These are phyloP conservation scores for Neopestalotiopsis rosae DNA, from an alignment of 2,329 filamentous ascomycete genomes.

Conservation along the genomic window DNA sequence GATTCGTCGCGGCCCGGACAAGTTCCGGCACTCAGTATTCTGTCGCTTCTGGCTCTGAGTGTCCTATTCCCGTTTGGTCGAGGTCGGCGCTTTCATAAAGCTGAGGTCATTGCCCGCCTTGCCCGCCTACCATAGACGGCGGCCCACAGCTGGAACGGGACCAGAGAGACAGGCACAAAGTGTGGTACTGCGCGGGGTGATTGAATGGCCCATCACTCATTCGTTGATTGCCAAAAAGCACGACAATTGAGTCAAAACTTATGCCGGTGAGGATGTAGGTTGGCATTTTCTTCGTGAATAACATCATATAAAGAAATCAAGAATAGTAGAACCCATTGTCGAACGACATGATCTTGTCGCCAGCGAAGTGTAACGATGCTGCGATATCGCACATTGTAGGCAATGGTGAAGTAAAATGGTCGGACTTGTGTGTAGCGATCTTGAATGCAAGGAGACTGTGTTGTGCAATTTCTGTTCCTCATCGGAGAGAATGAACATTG, in stretches of 20 bases:
- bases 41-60: no score
- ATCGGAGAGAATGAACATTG: neutral
- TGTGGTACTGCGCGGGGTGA: neutral
- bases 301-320: no score
- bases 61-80: neutral
- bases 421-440: neutral
- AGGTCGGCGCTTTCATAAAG: neutral
- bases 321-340: neutral
- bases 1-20: neutral
- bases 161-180: neutral
- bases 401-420: neutral
- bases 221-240: neutral
- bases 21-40: neutral
- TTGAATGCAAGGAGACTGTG: neutral
- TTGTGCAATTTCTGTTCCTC: neutral
- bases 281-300: neutral
- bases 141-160: neutral
- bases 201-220: neutral
- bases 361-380: neutral
- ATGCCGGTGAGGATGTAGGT: neutral
- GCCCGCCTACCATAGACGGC: neutral
- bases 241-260: neutral
- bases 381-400: neutral
- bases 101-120: slow-evolving; percentile 1
- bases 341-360: neutral